Conservation (phyloP, 139 green algal genomes). For the Mesotaenium endlicherianum region DNA sequence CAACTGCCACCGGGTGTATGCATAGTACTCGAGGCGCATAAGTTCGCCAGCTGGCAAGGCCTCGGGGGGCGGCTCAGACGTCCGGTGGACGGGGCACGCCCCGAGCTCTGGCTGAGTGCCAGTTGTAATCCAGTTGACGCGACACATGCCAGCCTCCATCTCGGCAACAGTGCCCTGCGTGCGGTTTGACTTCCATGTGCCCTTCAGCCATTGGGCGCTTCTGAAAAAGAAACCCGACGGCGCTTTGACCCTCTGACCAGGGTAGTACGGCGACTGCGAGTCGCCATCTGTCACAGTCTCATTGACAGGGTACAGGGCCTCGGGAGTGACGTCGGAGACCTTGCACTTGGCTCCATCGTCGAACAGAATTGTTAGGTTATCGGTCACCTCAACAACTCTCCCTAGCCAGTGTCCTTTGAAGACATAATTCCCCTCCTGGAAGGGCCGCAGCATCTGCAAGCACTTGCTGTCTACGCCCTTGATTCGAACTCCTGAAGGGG, state of each 20-base stretch:
- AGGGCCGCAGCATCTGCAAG: conserved; percentile 11
- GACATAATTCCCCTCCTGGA: conserved; percentile 43
- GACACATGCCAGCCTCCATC: conserved; percentile 40
- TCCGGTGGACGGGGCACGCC: not conserved
- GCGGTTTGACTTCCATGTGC: conserved; percentile 24
- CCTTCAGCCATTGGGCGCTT: conserved; percentile 40
- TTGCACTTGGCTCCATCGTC: conserved; percentile 43
- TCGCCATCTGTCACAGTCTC: conserved; percentile 26
- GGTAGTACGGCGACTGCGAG: conserved; percentile 39
- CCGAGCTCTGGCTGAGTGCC: not conserved
- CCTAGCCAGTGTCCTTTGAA: conserved; percentile 50
- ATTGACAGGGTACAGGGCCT: conserved; percentile 24
- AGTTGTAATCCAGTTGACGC: conserved; percentile 31
- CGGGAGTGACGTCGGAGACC: conserved; percentile 10
- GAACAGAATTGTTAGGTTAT: conserved; percentile 45
- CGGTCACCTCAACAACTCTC: conserved; percentile 27
- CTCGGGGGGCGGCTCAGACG: not conserved
- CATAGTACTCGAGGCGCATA: not conserved
- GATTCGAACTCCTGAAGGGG: not conserved
- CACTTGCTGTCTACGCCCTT: conserved; percentile 4
- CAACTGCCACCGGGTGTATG: not conserved
- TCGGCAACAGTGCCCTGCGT: conserved; percentile 28
- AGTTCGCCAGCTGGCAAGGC: not conserved
- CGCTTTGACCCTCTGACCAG: conserved; percentile 35
- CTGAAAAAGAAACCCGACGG: conserved; percentile 14